Base-by-base conservation (phyloP, 148 eudicot genomes). In the Vaccinium myrtillus region DNA sequence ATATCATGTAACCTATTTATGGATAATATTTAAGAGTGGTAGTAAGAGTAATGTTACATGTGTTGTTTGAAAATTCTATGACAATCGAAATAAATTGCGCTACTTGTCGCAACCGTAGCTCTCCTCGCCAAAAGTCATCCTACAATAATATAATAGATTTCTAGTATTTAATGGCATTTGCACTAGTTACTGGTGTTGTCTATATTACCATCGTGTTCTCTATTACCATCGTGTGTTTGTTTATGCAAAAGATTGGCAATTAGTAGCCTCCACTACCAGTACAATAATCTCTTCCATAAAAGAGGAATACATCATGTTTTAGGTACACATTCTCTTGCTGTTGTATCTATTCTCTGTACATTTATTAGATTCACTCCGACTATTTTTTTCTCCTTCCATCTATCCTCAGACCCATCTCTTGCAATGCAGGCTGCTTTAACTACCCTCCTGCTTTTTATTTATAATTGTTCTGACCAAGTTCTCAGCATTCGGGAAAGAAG, bases 401-500 rank as follows among this genome's bases (percentile, higher is more conserved):
- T 15, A 49, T 69, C 19, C 46, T 67, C 30, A 16, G 14, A 59
- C 49, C 56, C 16, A 16, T 36, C 43, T 49, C 74, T 71, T 16
- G 79, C 81, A n/a, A 75, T 85, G 88, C 93, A 97, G 99, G 91
- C 90, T 88, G 98, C 91, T 85, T 86, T 97, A 84, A 83, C 87
- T 87, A 94, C 99, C 81, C 86, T 95, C 83, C 92, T 97, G 79
- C 90, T 97, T 80, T 86, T 95, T 49, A 92, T 94, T 32, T 97
- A 97, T 89, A 97, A 92, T 91, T 97, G 93, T 83, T 93, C 91
- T 25, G 99, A 95, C 82, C 99, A 94, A 89, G 88, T 97, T 82
- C 86, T 97, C 67, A 87, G 93, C 30, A 87, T 84, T 49, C 94
- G 98, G 23, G 95, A 95, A 83, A 85, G 95, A 80, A 94, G 98